phyloP scores from a whole-genome alignment of 371 early-diverging fungal species.

The Entomophthora muscae region DNA sequence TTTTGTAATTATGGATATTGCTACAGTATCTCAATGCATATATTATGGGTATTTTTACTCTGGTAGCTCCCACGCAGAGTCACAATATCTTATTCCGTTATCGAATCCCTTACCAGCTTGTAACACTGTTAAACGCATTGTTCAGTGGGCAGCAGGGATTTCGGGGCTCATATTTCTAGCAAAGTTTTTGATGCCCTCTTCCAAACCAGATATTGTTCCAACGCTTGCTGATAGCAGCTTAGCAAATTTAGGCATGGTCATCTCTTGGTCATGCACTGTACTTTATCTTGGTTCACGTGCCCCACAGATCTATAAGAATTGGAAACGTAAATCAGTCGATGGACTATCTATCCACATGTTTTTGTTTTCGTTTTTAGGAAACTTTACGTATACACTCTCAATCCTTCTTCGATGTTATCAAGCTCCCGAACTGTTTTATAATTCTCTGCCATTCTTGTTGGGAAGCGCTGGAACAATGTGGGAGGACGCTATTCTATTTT shows the following conservation, averaged over 20 bases:
- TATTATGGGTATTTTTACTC: constrained; percentile 17
- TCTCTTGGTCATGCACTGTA: constrained; percentile 45
- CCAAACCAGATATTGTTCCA: constrained; percentile 9
- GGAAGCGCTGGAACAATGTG: constrained; percentile 8
- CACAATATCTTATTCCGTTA: neutral
- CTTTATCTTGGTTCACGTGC: constrained; percentile 44
- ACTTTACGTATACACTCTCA: constrained; percentile 41
- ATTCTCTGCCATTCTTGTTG: constrained; percentile 5
- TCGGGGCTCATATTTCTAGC: constrained; percentile 1
- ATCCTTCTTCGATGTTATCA: constrained; percentile 22
- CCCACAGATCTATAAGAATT: constrained; percentile 47
- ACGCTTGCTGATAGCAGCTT: constrained; percentile 35
- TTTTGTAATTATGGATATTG: constrained; percentile 27
- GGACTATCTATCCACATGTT: constrained; percentile 51
- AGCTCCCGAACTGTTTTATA: neutral
- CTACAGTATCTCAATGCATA: constrained; percentile 24
- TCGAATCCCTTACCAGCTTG: neutral
- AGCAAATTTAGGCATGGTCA: too few relatives aligned
- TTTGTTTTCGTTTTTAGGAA: constrained; percentile 48
- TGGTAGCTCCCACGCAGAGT: neutral
- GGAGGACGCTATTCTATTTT: constrained; percentile 6
- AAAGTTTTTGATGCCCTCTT: neutral
- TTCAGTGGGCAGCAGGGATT: constrained; percentile 5
- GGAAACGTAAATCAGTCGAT: constrained; percentile 30
- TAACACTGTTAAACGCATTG: constrained; percentile 11